Conservation (phyloP, 2,329 filamentous ascomycete species). For the Trichoderma pleuroti region DNA sequence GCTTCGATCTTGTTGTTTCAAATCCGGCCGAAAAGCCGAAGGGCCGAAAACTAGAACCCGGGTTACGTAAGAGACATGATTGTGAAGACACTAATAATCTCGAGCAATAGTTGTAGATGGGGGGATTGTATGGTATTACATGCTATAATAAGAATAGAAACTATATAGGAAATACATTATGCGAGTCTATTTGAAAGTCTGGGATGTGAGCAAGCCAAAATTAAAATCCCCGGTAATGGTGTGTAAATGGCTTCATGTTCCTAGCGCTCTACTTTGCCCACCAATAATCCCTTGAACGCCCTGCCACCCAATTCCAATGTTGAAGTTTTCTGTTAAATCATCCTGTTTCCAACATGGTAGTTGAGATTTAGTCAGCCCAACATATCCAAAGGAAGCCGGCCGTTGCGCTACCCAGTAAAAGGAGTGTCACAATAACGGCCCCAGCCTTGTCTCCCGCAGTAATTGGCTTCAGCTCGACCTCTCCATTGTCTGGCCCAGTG, state of each 20-base stretch:
- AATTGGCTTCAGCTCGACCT: conserved; percentile 30
- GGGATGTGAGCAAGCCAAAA: background rate
- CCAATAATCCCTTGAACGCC: background rate
- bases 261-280: background rate
- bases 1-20: background rate
- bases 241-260: background rate
- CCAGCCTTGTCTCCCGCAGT: conserved; percentile 46
- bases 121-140: background rate
- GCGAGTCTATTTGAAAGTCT: background rate
- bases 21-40: background rate
- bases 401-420: conserved; percentile 40
- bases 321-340: background rate
- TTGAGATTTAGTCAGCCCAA: conserved; percentile 25
- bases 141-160: background rate
- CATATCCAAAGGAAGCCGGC: conserved; percentile 52
- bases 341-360: too few species aligned
- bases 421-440: conserved; percentile 46
- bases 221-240: background rate
- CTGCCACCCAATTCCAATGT: background rate
- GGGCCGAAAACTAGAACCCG: background rate
- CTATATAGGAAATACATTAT: background rate
- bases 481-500: conserved; percentile 31
- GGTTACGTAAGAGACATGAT: background rate
- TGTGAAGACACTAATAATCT: background rate
- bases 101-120: background rate